Evolutionary conservation across 495 filamentous ascomycete genomes (phyloP), one percentile per base, ranked within the genome.

Genomic region (Daldinia caldariorum): DNA sequence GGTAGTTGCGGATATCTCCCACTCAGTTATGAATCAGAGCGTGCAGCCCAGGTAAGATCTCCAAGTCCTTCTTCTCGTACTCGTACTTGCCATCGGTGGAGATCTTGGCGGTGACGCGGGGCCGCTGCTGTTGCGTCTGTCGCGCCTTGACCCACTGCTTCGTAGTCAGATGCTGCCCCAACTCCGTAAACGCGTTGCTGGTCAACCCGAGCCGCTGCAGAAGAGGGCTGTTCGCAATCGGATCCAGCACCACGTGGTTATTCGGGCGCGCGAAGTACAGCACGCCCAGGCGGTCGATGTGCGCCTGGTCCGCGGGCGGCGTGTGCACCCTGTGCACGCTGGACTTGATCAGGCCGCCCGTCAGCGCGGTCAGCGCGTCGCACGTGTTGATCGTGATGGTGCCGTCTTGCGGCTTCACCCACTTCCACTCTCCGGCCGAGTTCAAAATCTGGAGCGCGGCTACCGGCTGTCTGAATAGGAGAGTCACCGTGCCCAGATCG

Each of bases 401-500:
- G 1, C 82, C 84, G 22, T 84, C 78, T 34, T 83, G 79, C 4
- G 84, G 81, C 71, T 79, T 78, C 2, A 86, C 82, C 61, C 79
- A 83, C 67, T 83, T 83, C 83, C 83, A 86, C 18, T 79, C 65
- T 8, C 80, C 80, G 38, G 79, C 81, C 6, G 78, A 72, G 26
- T 81, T 82, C 18, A 75, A 74, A 49, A 86, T 78, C 41, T 87
- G 84, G 18, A 86, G 79, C 10, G 81, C 85, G 0, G 82, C 83
- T 0, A 87, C 82, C 1, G 83, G 82, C 69, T 86, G 83, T 0
- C 82, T 78, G 76, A 86, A 88, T 0, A 88, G 75, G 18, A 89
- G 74, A 2, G 85, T 88, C 18, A 88, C 64, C n/a, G 76, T 83
- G 8, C 85, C 86, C 14, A 87, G 82, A 72, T 89, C 87, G 0